phyloP scores from a whole-genome alignment of 352 stramenopile species.

The Pythium diclinum region DNA sequence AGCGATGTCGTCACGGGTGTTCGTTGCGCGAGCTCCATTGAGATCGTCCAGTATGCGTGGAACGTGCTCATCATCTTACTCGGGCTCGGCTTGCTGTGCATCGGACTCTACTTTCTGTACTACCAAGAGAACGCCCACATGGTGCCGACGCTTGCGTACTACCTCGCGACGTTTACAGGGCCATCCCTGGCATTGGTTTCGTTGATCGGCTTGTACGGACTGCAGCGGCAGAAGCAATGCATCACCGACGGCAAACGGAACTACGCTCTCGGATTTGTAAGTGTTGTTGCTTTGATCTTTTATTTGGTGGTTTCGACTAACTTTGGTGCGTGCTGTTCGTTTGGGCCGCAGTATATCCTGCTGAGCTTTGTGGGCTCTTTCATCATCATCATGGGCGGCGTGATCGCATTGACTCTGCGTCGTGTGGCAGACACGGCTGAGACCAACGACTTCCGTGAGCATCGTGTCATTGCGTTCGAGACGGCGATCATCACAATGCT shows the following conservation, averaged over 20 bases:
- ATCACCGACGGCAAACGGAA: slow-evolving; percentile 54
- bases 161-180: slow-evolving; percentile 47
- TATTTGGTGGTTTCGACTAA: neutral
- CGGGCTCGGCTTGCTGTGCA: slow-evolving; percentile 39
- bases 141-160: slow-evolving; percentile 45
- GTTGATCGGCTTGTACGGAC: slow-evolving; percentile 40
- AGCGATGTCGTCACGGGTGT: slow-evolving; percentile 37
- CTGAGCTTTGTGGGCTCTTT: slow-evolving; percentile 38
- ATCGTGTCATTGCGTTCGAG: slow-evolving; percentile 41
- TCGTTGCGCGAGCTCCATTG: slow-evolving; percentile 30
- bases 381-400: slow-evolving; percentile 47
- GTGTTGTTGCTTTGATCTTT: slow-evolving; percentile 1
- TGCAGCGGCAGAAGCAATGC: slow-evolving; percentile 49
- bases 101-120: slow-evolving; percentile 62
- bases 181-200: slow-evolving; percentile 43
- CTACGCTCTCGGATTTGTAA: slow-evolving; percentile 52
- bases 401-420: slow-evolving; percentile 43
- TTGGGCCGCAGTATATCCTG: slow-evolving; percentile 39
- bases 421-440: slow-evolving; percentile 35
- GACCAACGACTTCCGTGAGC: slow-evolving; percentile 34
- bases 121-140: slow-evolving; percentile 59
- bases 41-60: slow-evolving; percentile 55
- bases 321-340: neutral
- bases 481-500: slow-evolving; percentile 43
- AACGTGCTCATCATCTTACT: slow-evolving; percentile 50